Evolutionary conservation across 495 filamentous ascomycete species (phyloP).

Genomic region (Aspergillus leporis): DNA sequence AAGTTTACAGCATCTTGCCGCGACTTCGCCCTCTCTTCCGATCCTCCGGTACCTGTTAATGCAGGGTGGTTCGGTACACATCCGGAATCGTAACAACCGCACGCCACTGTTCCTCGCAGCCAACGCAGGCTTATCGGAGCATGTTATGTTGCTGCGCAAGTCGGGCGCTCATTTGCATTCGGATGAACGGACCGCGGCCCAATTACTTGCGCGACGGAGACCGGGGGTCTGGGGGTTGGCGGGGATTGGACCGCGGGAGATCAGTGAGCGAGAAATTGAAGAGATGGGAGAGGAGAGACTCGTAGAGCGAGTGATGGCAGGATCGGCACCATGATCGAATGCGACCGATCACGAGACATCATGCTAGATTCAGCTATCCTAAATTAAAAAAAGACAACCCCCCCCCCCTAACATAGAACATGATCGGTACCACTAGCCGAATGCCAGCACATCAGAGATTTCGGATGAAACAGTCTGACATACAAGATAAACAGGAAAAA

Average conservation of each 20-base stretch:
- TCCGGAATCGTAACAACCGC: constrained; percentile 75
- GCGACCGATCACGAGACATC: not conserved
- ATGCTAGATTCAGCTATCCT: not conserved
- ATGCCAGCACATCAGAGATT: too few relatives aligned
- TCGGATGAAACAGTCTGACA: not conserved
- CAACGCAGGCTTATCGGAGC: constrained; percentile 58
- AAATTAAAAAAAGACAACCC: not conserved
- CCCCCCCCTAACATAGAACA: not conserved
- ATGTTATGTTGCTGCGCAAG: constrained; percentile 64
- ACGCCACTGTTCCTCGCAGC: constrained; percentile 82
- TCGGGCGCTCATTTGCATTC: constrained; percentile 72
- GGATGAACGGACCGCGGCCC: constrained; percentile 56
- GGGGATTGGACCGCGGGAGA: constrained; percentile 41
- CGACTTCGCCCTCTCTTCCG: constrained; percentile 55
- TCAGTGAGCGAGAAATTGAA: constrained; percentile 37
- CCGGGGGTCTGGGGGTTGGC: constrained; percentile 50
- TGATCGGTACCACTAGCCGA: not conserved
- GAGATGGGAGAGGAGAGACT: constrained; percentile 21
- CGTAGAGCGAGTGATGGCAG: constrained; percentile 30
- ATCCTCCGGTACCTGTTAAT: constrained; percentile 72
- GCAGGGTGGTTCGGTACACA: constrained; percentile 82
- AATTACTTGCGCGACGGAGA: constrained; percentile 44
- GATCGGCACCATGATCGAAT: constrained; percentile 34
- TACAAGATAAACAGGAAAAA: not conserved
- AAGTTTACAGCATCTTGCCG: constrained; percentile 60